A percentile compares a stretch with the other conserved stretches of the same genome.
Evolutionary conservation across 352 stramenopile genomes (phyloP).

Genomic region (Globisporangium lucens): DNA sequence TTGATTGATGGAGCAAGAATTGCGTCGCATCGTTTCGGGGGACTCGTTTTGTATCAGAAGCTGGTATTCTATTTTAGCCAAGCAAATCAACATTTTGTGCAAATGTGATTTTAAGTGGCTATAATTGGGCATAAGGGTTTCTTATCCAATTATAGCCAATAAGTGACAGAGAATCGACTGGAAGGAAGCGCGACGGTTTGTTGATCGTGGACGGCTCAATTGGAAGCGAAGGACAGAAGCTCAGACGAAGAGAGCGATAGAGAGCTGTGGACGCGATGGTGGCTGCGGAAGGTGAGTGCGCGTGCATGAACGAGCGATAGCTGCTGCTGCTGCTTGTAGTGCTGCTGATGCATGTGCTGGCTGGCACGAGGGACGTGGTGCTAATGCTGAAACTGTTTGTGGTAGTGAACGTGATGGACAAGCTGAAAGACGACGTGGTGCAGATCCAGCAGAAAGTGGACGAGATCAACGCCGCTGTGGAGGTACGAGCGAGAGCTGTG

Average conservation of each 20-base stretch:
- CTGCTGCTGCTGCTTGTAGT: neutral
- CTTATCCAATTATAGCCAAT: neutral
- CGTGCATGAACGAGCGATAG: neutral
- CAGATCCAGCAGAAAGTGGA: constrained; percentile 59
- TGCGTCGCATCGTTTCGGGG: constrained; percentile 19
- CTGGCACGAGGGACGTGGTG: neutral
- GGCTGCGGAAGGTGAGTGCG: constrained; percentile 30
- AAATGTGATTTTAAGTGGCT: constrained; percentile 26
- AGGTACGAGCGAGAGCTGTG: constrained; percentile 26
- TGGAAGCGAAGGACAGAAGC: neutral
- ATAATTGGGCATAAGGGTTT: constrained; percentile 19
- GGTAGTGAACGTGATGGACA: constrained; percentile 44
- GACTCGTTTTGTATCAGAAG: neutral
- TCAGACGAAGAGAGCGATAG: neutral
- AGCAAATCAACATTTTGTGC: constrained; percentile 13
- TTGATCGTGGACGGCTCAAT: constrained; percentile 7
- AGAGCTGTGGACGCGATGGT: constrained; percentile 23
- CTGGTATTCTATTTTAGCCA: constrained; percentile 4
- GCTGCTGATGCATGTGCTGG: neutral
- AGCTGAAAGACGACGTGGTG: constrained; percentile 49
- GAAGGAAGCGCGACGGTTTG: constrained; percentile 17
- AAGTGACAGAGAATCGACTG: constrained; percentile 19
- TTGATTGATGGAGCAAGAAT: neutral
- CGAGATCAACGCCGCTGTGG: constrained; percentile 37
- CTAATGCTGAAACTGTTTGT: constrained; percentile 2